These are phyloP conservation scores for Monosporascus sp. DNA, from an alignment of 2,329 filamentous ascomycete species.

Conservation along the genomic window DNA sequence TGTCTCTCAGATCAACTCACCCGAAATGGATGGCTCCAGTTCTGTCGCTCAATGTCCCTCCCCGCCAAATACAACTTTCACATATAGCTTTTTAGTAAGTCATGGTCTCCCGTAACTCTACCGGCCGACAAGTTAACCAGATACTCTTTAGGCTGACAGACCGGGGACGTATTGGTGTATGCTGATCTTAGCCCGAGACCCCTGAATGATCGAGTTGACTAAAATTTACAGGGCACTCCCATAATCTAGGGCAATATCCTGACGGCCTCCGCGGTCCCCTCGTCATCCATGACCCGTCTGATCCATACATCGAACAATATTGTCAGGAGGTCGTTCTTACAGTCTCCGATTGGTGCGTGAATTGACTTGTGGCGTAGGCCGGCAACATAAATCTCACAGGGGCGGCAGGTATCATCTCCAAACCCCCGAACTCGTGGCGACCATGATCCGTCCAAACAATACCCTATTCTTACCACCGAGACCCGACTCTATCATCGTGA, in stretches of 20 bases:
- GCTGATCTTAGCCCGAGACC: constrained; percentile 4
- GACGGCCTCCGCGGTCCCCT: constrained; percentile 61
- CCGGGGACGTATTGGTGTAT: constrained; percentile 45
- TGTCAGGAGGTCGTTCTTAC: constrained; percentile 57
- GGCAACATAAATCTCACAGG: constrained; percentile 31
- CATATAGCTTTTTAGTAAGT: constrained; percentile 51
- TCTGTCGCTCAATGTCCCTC: constrained; percentile 55
- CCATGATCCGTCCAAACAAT: constrained; percentile 37
- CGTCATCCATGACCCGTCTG: constrained; percentile 53
- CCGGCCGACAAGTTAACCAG: background rate
- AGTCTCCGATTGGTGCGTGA: constrained; percentile 47
- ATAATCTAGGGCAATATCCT: constrained; percentile 59
- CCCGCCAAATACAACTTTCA: constrained; percentile 45
- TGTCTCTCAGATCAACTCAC: constrained; percentile 52
- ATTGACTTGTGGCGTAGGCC: constrained; percentile 31
- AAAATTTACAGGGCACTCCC: constrained; percentile 48
- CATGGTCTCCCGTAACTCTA: background rate
- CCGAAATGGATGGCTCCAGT: constrained; percentile 54
- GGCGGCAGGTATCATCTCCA: constrained; percentile 36
- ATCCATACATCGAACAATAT: constrained; percentile 47
- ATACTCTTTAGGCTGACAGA: constrained; percentile 27
- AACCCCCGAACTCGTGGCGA: constrained; percentile 30
- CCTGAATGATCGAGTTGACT: background rate
- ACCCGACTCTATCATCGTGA: constrained; percentile 37
- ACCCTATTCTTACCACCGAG: constrained; percentile 34